Evolutionary conservation across 1,284 basidiomycete species (phyloP), one percentile per base, ranked within the genome.

Genomic region (Melampsora americana): DNA sequence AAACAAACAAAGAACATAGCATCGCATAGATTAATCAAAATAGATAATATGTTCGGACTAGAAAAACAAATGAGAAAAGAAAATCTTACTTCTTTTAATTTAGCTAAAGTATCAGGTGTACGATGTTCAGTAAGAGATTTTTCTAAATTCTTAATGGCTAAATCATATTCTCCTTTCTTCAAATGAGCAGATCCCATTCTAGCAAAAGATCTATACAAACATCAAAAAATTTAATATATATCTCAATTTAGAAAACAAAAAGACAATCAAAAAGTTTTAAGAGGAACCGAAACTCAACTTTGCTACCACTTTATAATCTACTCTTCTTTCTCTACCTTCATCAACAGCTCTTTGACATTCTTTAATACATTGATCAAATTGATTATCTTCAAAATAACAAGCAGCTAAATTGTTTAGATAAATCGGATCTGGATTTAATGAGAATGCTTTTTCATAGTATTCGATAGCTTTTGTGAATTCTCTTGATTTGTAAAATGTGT

Each of bases 301-400:
- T 79, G 87, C 87, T 61, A 87, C 83, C 59, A 86, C 81, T 83
- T 87, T 87, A 84, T 85, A 87, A 82, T 87, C 86, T 5, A 86
- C 85, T 35, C 86, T 83, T 73, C 86, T 80, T 35, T 85, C 83
- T 79, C 95, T 90, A 50, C 93, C 95, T 82, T 97, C 92, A 39
- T 99, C 95, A 60, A 94, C 90, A 26, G 96, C 96, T 84, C 93
- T 93, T 81, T 96, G 89, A 82, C 93, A 96, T 0, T 89, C 89
- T 84, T 95, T 91, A 81, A 99, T 95, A 78, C 89, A 89, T 82
- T 92, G 90, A 84, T 93, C 90, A 81, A 90, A 97, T 35, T 97
- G 89, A 30, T 89, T 93, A 83, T 95, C 87, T 85, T 99, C 96
- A 80, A 94, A 95, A 84, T 95, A 92, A 44, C 90, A 93, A 69